phyloP scores from a whole-genome alignment of 208 protist genomes.

The Acanthamoeba lenticulata region DNA sequence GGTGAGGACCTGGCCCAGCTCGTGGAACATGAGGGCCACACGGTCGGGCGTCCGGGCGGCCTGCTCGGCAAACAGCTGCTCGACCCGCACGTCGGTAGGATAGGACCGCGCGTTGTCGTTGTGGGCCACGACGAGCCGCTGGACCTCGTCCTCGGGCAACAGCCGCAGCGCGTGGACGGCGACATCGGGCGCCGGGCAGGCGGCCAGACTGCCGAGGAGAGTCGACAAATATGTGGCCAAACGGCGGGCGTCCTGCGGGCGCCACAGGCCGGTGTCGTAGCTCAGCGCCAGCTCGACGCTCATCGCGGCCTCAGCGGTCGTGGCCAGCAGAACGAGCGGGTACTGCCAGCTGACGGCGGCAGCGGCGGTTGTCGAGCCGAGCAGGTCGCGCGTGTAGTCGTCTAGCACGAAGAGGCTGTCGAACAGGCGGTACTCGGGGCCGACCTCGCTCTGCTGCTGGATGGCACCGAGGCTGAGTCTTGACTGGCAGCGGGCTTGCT shows the following conservation, averaged over 20 bases:
- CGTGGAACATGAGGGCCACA: background rate
- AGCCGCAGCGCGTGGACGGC: background rate
- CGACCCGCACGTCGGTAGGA: background rate
- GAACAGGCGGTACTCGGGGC: background rate
- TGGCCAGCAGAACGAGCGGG: background rate
- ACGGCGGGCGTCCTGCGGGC: background rate
- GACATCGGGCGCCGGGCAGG: background rate
- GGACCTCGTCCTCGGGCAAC: background rate
- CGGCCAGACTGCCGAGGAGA: background rate
- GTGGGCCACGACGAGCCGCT: background rate
- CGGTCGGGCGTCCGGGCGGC: background rate
- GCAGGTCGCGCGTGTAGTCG: background rate
- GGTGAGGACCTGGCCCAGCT: background rate
- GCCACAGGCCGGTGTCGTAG: background rate
- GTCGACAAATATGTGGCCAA: background rate
- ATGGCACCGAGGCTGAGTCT: background rate
- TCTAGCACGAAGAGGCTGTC: background rate
- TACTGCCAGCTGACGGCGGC: background rate
- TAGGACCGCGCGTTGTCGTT: slow-evolving; percentile 12
- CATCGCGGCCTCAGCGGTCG: background rate
- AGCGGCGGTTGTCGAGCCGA: background rate
- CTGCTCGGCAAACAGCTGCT: background rate
- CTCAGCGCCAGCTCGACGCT: background rate
- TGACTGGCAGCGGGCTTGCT: background rate
- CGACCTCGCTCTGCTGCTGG: background rate